Percentiles rank a stretch among this genome's conserved stretches.
phyloP scores from a whole-genome alignment of 2,329 filamentous ascomycete species.

The Macrophomina pseudophaseolina region DNA sequence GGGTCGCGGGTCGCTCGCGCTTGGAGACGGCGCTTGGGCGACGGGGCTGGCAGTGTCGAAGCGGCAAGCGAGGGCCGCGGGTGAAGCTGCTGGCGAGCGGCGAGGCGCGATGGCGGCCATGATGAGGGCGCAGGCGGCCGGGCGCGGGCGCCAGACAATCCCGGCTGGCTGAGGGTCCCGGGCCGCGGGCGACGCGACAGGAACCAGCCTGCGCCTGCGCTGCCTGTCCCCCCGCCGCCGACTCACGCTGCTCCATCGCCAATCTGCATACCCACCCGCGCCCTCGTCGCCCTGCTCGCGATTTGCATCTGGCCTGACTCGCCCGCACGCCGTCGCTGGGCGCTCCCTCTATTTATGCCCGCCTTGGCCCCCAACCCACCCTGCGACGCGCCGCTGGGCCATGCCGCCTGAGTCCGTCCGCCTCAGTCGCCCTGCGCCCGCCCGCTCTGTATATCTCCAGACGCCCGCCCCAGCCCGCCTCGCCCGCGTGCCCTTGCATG shows the following conservation, averaged over 20 bases:
- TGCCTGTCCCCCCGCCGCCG: constrained; percentile 4
- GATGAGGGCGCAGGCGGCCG: neutral
- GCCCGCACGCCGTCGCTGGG: neutral
- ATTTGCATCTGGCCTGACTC: constrained; percentile 11
- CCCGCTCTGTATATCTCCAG: constrained; percentile 1
- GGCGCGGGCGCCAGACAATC: no score
- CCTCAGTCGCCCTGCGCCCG: neutral
- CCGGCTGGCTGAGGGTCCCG: no score
- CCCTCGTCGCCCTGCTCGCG: neutral
- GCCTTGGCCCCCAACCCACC: constrained; percentile 5
- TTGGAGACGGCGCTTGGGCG: neutral
- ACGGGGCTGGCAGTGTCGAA: no score
- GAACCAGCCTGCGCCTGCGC: neutral
- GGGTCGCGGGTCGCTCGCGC: neutral
- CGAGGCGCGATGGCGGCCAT: neutral
- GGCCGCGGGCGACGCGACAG: neutral
- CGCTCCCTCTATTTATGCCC: constrained; percentile 20
- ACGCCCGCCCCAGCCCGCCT: neutral
- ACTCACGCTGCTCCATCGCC: constrained; percentile 1
- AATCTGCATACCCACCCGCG: neutral
- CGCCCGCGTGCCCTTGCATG: neutral
- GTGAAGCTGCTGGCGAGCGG: neutral
- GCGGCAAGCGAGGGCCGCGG: neutral
- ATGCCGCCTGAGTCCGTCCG: constrained; percentile 7
- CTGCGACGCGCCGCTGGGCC: neutral